Evolutionary conservation across 2,329 filamentous ascomycete genomes (phyloP).

Genomic region (Raffaelea albimanens): DNA sequence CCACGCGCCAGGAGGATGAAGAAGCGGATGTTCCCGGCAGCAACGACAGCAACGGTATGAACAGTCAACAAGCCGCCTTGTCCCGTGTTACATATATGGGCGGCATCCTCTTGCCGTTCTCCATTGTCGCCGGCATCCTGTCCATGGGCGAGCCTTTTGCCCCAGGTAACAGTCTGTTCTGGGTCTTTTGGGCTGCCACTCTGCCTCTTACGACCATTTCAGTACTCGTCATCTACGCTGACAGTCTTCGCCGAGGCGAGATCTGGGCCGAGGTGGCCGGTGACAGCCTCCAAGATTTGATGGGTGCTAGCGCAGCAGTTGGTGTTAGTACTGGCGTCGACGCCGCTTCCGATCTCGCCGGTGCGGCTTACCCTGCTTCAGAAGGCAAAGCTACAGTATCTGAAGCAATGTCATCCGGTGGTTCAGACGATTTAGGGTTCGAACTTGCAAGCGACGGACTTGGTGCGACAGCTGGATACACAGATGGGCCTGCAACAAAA

Average conservation of each 20-base stretch:
- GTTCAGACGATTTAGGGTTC: too few species aligned
- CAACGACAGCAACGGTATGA: too few species aligned
- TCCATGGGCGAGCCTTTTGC: conserved; percentile 36
- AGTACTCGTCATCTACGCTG: conserved; percentile 36
- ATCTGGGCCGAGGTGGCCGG: conserved; percentile 30
- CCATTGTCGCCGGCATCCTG: conserved; percentile 36
- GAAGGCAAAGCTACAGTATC: too few species aligned
- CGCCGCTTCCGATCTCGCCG: too few species aligned
- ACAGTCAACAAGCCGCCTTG: conserved; percentile 27
- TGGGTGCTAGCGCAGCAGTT: not conserved
- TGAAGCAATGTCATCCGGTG: too few species aligned
- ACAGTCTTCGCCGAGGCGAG: conserved; percentile 33
- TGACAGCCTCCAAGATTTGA: conserved; percentile 12
- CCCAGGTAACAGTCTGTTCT: conserved; percentile 31
- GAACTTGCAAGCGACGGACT: too few species aligned
- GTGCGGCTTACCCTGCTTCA: too few species aligned
- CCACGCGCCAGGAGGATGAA: too few species aligned
- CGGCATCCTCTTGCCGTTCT: conserved; percentile 37
- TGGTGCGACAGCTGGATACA: too few species aligned
- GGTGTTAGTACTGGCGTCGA: too few species aligned
- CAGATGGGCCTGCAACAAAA: too few species aligned
- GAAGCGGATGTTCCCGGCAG: too few species aligned
- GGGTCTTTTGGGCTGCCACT: conserved; percentile 37
- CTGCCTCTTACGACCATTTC: conserved; percentile 27
- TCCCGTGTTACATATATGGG: conserved; percentile 41